Conservation (phyloP, 106 monocot genomes). For the Hemerocallis citrina region DNA sequence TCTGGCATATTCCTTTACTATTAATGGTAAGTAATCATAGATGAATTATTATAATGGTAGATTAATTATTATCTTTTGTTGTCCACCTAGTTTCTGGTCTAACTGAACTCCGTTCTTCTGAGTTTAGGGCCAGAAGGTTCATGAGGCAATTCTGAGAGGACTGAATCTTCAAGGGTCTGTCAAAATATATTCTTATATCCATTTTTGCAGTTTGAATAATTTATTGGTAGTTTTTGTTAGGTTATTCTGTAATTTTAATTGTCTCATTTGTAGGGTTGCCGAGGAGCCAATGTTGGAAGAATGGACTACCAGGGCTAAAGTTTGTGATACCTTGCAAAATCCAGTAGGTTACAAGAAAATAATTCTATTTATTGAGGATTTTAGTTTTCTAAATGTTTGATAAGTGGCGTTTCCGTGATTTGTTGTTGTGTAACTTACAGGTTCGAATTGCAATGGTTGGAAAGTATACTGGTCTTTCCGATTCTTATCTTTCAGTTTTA, state of each 20-base stretch:
- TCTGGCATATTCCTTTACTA: conserved; percentile 62
- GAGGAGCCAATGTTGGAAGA: conserved; percentile 38
- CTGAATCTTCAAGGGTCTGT: conserved; percentile 49
- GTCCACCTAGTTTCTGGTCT: neutral
- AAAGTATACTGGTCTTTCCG: conserved; percentile 65
- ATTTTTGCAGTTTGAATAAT: neutral
- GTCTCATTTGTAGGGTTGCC: conserved; percentile 21
- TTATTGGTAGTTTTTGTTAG: neutral
- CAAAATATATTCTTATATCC: neutral
- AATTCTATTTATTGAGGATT: neutral
- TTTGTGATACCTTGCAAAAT: conserved; percentile 34
- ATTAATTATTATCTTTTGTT: too few species aligned
- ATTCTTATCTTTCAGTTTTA: conserved; percentile 65
- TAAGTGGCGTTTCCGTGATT: neutral
- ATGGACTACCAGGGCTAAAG: conserved; percentile 41
- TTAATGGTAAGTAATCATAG: conserved; percentile 31
- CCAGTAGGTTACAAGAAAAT: conserved; percentile 23
- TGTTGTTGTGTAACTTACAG: conserved; percentile 18
- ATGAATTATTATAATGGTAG: neutral
- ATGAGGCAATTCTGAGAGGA: conserved; percentile 54
- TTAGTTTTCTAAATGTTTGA: neutral
- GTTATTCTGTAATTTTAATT: too few species aligned
- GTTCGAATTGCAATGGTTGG: conserved; percentile 78
- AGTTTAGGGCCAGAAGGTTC: conserved; percentile 52
- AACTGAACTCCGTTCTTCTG: neutral